Percentiles rank a stretch among this genome's conserved stretches.
Evolutionary conservation across 1,139 yeast species (phyloP).

Genomic region (Debaryomyces psychrophilus): DNA sequence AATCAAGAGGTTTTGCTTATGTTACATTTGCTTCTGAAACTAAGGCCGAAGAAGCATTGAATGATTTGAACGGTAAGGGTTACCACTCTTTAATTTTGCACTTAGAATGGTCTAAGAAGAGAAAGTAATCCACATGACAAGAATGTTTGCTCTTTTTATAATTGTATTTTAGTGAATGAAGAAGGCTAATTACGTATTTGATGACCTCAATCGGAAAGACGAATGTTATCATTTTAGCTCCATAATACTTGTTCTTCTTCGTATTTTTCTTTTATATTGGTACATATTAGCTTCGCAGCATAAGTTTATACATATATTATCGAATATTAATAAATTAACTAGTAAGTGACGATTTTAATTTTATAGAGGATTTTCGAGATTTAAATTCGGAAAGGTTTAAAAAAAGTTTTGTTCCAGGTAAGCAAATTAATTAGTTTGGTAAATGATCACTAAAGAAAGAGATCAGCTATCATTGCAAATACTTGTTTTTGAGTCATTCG

Average conservation of each 20-base stretch:
- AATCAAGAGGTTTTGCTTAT: constrained; percentile 96
- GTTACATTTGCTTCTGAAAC: constrained; percentile 75
- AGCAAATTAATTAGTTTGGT: not conserved
- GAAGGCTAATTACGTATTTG: constrained; percentile 4
- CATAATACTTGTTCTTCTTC: not conserved
- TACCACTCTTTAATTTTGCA: constrained; percentile 87
- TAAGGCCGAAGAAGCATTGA: constrained; percentile 78
- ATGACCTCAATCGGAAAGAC: not conserved
- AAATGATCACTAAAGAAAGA: not conserved
- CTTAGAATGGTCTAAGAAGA: constrained; percentile 63
- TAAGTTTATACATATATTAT: constrained; percentile 5
- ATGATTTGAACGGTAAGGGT: constrained; percentile 85
- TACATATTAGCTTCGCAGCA: constrained; percentile 8
- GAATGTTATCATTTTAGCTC: not conserved
- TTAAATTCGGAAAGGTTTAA: not conserved
- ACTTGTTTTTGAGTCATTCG: not conserved
- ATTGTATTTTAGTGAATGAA: constrained; percentile 10
- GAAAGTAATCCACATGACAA: constrained; percentile 22
- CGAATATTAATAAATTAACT: not conserved
- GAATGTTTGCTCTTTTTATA: constrained; percentile 1
- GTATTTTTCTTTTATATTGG: constrained; percentile 2
- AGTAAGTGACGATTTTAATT: not conserved
- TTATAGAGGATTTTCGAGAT: not conserved
- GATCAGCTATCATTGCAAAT: not conserved
- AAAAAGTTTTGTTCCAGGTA: not conserved